Evolutionary conservation across 108 stramenopile species (phyloP), one percentile per base, ranked within the genome.

Genomic region (Poteriospumella lacustris): DNA sequence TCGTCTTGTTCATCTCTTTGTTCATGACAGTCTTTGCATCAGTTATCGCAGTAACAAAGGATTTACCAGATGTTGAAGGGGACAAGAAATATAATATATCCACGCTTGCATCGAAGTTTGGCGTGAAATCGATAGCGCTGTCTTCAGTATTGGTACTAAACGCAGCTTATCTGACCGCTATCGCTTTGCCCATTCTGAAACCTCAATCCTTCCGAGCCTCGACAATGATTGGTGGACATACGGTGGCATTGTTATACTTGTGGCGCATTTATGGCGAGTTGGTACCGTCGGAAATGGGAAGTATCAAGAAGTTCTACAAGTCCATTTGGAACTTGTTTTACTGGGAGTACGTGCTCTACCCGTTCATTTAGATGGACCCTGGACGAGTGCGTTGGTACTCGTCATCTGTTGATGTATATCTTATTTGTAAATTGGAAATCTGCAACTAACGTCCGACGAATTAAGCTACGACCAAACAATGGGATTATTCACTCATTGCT

Each of bases 251-350:
- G 2, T 59, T 79, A 0, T 85, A 90, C 67, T 80, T 95, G 41
- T 34, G 89, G 31, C 26, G 67, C 33, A 81, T 85, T 38, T 91
- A 87, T 68, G 83, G 80, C 36, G 77, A 88, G 77, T 84, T 94
- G 38, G 88, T 93, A 39, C 88, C 94, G 1, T 88, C 93, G 34
- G 87, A 90, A 52, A 85, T 89, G 78, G 47, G 78, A 0, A 91
- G 90, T 42, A 85, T 95, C 78, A 95, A 97, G 87, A 80, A 42
- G 56, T 95, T 91, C 84, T 97, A 97, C 91, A 92, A 92, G 80
- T 87, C 91, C 59, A 94, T 97, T 76, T 97, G 96, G 96, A 94
- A 97, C 83, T 80, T 94, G 39, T 97, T 97, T 64, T 97, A 97
- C 85, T 80, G 92, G 73, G 94, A 97, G 72, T 97, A 97, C 80